Percentiles rank a stretch among this genome's conserved stretches.
phyloP scores from a whole-genome alignment of 805 yeast species.

The Myxozyma neglecta region DNA sequence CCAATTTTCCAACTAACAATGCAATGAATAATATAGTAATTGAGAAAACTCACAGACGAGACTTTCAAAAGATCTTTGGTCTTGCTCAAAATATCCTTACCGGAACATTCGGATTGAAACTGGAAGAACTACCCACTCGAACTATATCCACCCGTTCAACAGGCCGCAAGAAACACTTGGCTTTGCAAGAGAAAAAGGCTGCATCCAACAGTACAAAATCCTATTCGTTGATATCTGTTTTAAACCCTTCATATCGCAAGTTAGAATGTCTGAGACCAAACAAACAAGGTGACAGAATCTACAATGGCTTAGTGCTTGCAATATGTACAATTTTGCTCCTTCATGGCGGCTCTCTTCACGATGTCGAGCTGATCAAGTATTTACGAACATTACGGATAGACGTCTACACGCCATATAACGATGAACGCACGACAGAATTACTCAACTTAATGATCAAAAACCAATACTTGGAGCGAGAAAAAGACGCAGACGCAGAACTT shows the following conservation, averaged over 20 bases:
- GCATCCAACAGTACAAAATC: constrained; percentile 3
- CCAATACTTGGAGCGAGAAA: constrained; percentile 22
- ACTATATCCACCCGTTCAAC: constrained; percentile 1
- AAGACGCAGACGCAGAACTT: constrained; percentile 14
- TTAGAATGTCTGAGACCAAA: constrained; percentile 9
- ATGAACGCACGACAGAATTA: constrained; percentile 16
- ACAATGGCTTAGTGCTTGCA: constrained; percentile 11
- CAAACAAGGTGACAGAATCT: constrained; percentile 14
- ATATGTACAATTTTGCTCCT: constrained; percentile 17
- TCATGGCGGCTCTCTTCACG: constrained; percentile 16
- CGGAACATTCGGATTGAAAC: constrained; percentile 12
- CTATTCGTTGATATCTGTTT: constrained; percentile 9
- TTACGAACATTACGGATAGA: constrained; percentile 17
- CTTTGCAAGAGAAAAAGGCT: not conserved
- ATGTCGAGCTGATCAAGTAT: constrained; percentile 16
- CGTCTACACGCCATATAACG: constrained; percentile 19
- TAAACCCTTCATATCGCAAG: constrained; percentile 9
- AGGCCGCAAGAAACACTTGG: constrained; percentile 2
- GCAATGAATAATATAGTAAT: constrained; percentile 7
- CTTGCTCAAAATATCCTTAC: constrained; percentile 16
- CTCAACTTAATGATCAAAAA: constrained; percentile 18
- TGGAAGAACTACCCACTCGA: constrained; percentile 25
- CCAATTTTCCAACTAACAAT: not conserved
- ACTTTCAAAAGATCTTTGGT: constrained; percentile 15
- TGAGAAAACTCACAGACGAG: constrained; percentile 20